Evolutionary conservation across 1,284 basidiomycete species (phyloP).

Genomic region (Phylloporus sp.): DNA sequence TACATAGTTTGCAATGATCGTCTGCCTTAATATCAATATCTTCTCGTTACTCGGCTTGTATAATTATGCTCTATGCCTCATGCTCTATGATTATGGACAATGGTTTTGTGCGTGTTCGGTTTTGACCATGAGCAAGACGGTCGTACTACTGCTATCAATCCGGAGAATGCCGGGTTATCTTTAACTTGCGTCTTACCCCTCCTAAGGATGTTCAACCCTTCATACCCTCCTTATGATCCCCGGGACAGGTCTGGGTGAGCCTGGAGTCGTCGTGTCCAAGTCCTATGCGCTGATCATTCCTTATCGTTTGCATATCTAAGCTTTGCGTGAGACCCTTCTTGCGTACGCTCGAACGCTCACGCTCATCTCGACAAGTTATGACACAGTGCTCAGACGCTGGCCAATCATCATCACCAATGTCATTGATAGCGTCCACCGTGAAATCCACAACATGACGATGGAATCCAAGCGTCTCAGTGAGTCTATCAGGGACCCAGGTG

Average conservation of each 20-base stretch:
- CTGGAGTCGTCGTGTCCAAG: not conserved
- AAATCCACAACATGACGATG: constrained; percentile 55
- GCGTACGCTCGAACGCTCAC: not conserved
- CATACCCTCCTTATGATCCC: constrained; percentile 69
- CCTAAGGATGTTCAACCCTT: constrained; percentile 47
- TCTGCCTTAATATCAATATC: no score
- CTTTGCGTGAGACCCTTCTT: constrained; percentile 53
- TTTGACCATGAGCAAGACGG: not conserved
- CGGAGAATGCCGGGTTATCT: not conserved
- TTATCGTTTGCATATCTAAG: constrained; percentile 6
- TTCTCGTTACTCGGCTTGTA: not conserved
- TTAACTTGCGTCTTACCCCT: not conserved
- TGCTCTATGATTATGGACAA: constrained; percentile 1
- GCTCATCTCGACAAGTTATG: constrained; percentile 55
- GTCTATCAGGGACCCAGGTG: constrained; percentile 15
- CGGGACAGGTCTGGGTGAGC: constrained; percentile 61
- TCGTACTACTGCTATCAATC: not conserved
- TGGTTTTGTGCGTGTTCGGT: not conserved
- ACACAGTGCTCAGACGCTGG: constrained; percentile 75
- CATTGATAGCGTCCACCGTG: constrained; percentile 71
- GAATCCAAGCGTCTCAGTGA: constrained; percentile 14
- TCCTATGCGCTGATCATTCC: constrained; percentile 6
- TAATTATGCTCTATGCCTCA: constrained; percentile 12
- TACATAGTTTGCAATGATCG: no score
- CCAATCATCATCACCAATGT: constrained; percentile 86